Evolutionary conservation across 2,329 filamentous ascomycete species (phyloP), one percentile per base, ranked within the genome.

Genomic region (Tolypocladium ophioglossoides): DNA sequence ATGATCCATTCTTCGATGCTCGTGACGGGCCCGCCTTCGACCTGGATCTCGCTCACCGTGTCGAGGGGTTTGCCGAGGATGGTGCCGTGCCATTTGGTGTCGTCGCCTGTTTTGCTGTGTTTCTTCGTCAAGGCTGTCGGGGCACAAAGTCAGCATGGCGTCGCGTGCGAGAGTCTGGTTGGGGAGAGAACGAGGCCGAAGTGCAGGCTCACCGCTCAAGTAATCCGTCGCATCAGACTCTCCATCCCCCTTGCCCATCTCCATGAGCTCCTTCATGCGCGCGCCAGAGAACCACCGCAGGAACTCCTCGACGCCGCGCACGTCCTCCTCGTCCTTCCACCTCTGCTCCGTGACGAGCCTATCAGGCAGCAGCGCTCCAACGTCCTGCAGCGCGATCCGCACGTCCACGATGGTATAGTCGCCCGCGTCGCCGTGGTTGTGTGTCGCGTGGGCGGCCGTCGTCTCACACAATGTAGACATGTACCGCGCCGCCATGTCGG

Each of bases 81-180:
- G 0, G 92, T 96, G 34, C 89, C 90, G 61, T 86, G 83, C 68
- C 90, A 95, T 63, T 92, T 86, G 11, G 86, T 85, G 64, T 95
- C 91, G 64, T 95, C 90, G 58, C 87, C 89, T 1, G 87, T 88
- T 63, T 94, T 95, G 72, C 86, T 91, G 69, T 95, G 89, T 66
- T 95, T 96, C 72, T 91, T 94, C 71, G 95, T 96, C 44, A 97
- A 74, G 5, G 84, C 87, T 88, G 59, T 14, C 5, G 27, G 24
- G 2, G 22, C 18, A 1, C 2, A 18, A 12, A 8, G 30, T 54
- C 37, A 55, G 55, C 35, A 6, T 12, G 18, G 2, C 18, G 44
- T 20, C 6, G 9, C 24, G 10, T 7, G 27, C 18, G 27, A 22
- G 24, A 40, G 40, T 9, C 20, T 52, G 39, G 3, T 9, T 52